Evolutionary conservation across 2,329 filamentous ascomycete genomes (phyloP), one percentile per base, ranked within the genome.

Genomic region (Lachnellula willkommii): DNA sequence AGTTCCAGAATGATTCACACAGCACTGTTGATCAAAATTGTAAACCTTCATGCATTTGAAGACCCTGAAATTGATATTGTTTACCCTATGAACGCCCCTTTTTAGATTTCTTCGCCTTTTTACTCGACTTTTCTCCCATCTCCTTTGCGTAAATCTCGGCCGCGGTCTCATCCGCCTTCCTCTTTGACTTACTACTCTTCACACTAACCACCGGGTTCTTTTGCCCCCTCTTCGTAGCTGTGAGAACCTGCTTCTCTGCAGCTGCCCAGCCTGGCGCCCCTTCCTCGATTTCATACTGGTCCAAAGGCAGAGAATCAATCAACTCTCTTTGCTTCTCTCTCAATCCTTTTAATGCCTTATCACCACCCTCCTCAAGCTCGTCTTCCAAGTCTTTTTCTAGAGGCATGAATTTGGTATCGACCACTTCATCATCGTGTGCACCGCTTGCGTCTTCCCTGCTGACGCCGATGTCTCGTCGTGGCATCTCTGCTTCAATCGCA

Each of bases 221-320:
- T 50, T 80, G 77, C 9, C 81, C 81, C 26, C 74, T 77, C 70
- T 81, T 80, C 42, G 75, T 66, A 2, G 81, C 80, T 54, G 71
- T 78, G 20, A 77, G 72, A 35, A 96, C 84, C 66, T 91, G 86
- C 68, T 88, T 87, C 73, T 96, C 92, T 0, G 85, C 85, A 8
- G 84, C 83, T 50, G 80, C 75, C 85, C 85, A 88, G 2, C 77
- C 83, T 0, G 80, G 79, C 0, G 77, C 78, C 36, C 82, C 79
- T 45, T 77, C 82, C 50, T 85, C 83, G 40, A 88, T 81, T 68
- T 87, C 84, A 65, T 85, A 87, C 83, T 89, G 86, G 67, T 96
- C 90, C 52, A 97, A 78, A 46, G 93, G 92, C 59, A 97, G 76
- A 60, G 91, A 88, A 75, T 96, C 89, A 67, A 97, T 96, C 62